A percentile compares a stretch with the other conserved stretches of the same genome.
These are phyloP conservation scores for Penicillium maclennaniae DNA, from an alignment of 495 filamentous ascomycete genomes.

Conservation along the genomic window DNA sequence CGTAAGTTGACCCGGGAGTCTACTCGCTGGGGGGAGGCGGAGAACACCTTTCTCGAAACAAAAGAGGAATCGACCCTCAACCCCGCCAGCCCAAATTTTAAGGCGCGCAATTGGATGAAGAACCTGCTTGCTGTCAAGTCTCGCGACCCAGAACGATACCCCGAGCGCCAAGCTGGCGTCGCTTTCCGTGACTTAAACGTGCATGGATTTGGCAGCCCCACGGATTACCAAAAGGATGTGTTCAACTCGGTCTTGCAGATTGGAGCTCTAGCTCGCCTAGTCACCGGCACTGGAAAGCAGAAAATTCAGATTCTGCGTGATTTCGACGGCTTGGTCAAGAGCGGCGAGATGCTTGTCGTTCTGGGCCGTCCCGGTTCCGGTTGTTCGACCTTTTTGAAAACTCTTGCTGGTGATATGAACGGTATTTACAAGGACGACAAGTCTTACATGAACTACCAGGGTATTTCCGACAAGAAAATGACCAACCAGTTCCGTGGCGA, in stretches of 20 bases:
- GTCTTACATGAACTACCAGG: slow-evolving; percentile 68
- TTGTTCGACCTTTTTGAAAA: slow-evolving; percentile 71
- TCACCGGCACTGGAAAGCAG: slow-evolving; percentile 47
- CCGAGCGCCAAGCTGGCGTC: slow-evolving; percentile 41
- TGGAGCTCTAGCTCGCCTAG: slow-evolving; percentile 40
- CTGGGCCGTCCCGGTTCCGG: slow-evolving; percentile 72
- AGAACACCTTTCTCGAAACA: slow-evolving; percentile 44
- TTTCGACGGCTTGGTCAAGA: slow-evolving; percentile 69
- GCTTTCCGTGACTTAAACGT: slow-evolving; percentile 63
- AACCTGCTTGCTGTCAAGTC: slow-evolving; percentile 46
- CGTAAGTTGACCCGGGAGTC: slow-evolving; percentile 48
- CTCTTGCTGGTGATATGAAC: slow-evolving; percentile 66
- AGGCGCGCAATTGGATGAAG: slow-evolving; percentile 49
- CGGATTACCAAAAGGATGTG: slow-evolving; percentile 81
- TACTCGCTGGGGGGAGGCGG: slow-evolving; percentile 28
- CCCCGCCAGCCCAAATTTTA: slow-evolving; percentile 46
- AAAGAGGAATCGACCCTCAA: slow-evolving; percentile 44
- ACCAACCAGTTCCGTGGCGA: slow-evolving; percentile 63
- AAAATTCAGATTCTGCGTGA: slow-evolving; percentile 67
- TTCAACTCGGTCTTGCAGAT: slow-evolving; percentile 61
- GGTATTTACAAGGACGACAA: slow-evolving; percentile 60
- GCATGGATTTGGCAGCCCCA: slow-evolving; percentile 70
- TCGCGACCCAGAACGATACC: slow-evolving; percentile 47
- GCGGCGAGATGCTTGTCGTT: slow-evolving; percentile 78
- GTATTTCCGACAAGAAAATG: slow-evolving; percentile 70